These are phyloP conservation scores for Chenopodium formosanum DNA, from an alignment of 148 eudicot genomes.

Conservation along the genomic window DNA sequence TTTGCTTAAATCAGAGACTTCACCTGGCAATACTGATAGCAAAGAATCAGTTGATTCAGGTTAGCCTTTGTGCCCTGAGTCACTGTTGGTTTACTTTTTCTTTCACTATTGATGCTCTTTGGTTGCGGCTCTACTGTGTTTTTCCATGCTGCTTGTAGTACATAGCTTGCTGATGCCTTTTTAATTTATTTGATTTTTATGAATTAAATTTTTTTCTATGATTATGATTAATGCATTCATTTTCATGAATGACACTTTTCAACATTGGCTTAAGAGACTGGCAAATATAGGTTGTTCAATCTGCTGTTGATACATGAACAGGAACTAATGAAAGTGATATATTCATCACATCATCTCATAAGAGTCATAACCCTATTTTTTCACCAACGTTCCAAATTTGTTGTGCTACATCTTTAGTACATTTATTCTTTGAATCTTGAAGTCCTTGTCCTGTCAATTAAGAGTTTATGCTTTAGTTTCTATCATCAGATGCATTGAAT, in stretches of 20 bases:
- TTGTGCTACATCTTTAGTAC: not conserved
- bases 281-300: not conserved
- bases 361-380: not conserved
- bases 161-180: not conserved
- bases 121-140: not conserved
- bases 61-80: not conserved
- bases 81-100: not conserved
- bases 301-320: not conserved
- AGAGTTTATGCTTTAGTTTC: not conserved
- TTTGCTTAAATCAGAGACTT: not conserved
- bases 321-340: not conserved
- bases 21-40: not conserved
- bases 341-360: not conserved
- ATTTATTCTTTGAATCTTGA: not conserved
- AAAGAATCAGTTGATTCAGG: conserved; percentile 37
- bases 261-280: not conserved
- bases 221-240: not conserved
- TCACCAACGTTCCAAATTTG: not conserved
- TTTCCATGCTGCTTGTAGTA: not conserved
- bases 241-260: not conserved
- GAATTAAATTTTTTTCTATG: not conserved
- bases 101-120: not conserved
- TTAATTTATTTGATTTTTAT: too few relatives aligned
- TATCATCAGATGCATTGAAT: not conserved
- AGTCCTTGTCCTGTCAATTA: not conserved